These are phyloP conservation scores for Peribolospora kevripleyi DNA, from an alignment of 768 basidiomycete genomes.

Conservation along the genomic window DNA sequence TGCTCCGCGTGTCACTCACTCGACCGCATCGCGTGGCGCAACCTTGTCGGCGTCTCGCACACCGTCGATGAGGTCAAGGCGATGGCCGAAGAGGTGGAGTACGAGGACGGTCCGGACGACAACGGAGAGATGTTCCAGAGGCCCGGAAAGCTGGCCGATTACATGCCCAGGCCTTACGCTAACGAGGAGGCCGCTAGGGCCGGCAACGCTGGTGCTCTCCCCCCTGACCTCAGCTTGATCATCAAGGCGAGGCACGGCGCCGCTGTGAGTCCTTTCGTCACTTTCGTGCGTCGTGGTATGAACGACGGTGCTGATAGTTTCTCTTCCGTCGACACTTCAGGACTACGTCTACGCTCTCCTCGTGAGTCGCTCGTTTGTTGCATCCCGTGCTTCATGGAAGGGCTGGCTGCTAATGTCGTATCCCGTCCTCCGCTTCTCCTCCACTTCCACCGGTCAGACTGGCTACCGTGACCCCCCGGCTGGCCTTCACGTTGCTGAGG, in stretches of 20 bases:
- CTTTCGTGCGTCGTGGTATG: not conserved
- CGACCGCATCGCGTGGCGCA: constrained; percentile 98
- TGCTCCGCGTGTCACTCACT: constrained; percentile 98
- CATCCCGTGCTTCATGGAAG: too few species aligned
- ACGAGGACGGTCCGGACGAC: constrained; percentile 80
- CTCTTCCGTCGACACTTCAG: constrained; percentile 22
- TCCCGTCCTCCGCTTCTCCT: too few species aligned
- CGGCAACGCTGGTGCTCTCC: constrained; percentile 76
- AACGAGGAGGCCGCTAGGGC: constrained; percentile 96
- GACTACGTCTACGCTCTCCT: constrained; percentile 93
- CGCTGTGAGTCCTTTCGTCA: constrained; percentile 19
- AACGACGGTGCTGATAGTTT: not conserved
- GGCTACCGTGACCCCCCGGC: constrained; percentile 93
- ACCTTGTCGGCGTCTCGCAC: constrained; percentile 93
- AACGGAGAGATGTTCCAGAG: constrained; percentile 96
- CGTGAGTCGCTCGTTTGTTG: not conserved
- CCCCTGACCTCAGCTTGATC: constrained; percentile 90
- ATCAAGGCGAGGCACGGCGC: constrained; percentile 94
- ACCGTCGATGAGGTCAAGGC: constrained; percentile 65
- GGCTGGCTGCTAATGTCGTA: too few species aligned
- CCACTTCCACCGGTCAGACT: constrained; percentile 22
- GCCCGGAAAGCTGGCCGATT: constrained; percentile 94
- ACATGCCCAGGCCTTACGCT: constrained; percentile 80
- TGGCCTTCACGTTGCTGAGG: constrained; percentile 17
- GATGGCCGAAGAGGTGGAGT: constrained; percentile 93